phyloP scores from a whole-genome alignment of 1,284 basidiomycete species.

The Wolfiporia cocos region DNA sequence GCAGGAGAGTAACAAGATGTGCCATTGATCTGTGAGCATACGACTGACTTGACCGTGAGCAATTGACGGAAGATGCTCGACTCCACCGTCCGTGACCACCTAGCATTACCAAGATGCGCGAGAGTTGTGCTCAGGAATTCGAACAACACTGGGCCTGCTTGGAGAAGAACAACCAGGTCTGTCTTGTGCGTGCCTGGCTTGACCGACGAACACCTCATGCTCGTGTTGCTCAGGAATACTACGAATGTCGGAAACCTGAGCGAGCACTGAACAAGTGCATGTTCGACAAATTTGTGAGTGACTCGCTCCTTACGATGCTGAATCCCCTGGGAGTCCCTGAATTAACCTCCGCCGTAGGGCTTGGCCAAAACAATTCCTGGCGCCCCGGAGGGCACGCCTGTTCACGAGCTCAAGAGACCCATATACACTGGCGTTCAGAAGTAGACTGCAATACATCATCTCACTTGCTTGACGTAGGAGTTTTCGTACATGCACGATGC shows the following conservation, averaged over 20 bases:
- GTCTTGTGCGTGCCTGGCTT: slow-evolving; percentile 18
- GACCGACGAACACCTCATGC: too few relatives aligned
- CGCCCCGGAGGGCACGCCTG: slow-evolving; percentile 76
- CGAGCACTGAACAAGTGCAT: slow-evolving; percentile 91
- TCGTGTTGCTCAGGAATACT: slow-evolving; percentile 65
- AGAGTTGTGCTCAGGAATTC: slow-evolving; percentile 87
- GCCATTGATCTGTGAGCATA: slow-evolving; percentile 85
- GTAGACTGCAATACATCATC: slow-evolving; percentile 27
- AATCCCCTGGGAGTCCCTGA: background rate
- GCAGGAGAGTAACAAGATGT: slow-evolving; percentile 93
- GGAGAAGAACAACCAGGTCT: slow-evolving; percentile 92
- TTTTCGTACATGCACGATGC: background rate
- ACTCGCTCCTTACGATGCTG: background rate
- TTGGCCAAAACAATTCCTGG: slow-evolving; percentile 92
- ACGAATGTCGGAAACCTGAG: slow-evolving; percentile 88
- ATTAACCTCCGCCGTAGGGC: slow-evolving; percentile 46
- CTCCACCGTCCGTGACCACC: background rate
- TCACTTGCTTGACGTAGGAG: background rate
- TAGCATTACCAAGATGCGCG: slow-evolving; percentile 90
- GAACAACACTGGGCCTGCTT: slow-evolving; percentile 95
- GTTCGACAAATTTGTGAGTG: slow-evolving; percentile 88
- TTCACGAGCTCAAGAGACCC: slow-evolving; percentile 89
- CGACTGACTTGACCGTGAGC: background rate
- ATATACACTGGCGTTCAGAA: slow-evolving; percentile 77
- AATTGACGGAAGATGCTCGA: background rate